Percentiles rank a stretch among this genome's conserved stretches.
phyloP scores from a whole-genome alignment of 2,329 filamentous ascomycete genomes.

The Colletotrichum lupini region DNA sequence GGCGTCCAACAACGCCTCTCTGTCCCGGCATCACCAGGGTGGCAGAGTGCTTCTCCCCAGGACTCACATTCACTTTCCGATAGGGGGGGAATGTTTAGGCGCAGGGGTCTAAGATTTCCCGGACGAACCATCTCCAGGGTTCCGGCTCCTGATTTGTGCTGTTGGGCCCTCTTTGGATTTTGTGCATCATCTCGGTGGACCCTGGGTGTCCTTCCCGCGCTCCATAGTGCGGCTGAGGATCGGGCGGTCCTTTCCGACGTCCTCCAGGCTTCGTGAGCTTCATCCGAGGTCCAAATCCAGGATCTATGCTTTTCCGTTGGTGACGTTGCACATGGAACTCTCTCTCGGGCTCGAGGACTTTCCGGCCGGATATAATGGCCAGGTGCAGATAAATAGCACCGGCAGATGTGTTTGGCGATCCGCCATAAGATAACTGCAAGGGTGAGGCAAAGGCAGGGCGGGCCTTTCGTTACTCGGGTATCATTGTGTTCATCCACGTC shows the following conservation, averaged over 20 bases:
- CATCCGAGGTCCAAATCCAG: neutral
- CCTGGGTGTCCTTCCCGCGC: neutral
- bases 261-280: neutral
- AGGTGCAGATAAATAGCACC: neutral
- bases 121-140: neutral
- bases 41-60: neutral
- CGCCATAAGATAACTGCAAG: neutral
- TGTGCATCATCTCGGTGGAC: neutral
- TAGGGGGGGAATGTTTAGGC: neutral
- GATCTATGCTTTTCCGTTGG: neutral
- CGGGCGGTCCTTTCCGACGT: neutral
- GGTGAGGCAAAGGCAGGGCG: conserved; percentile 9
- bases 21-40: neutral
- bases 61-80: neutral
- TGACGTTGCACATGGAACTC: neutral
- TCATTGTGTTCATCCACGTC: conserved; percentile 6
- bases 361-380: neutral
- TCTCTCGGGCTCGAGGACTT: neutral
- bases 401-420: neutral
- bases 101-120: neutral
- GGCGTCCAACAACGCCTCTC: neutral
- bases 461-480: conserved; percentile 24
- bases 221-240: neutral
- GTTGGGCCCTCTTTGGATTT: neutral
- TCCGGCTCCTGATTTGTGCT: too few relatives aligned